Base-by-base conservation (phyloP, 805 yeast genomes). In the Myxozyma monticola region DNA sequence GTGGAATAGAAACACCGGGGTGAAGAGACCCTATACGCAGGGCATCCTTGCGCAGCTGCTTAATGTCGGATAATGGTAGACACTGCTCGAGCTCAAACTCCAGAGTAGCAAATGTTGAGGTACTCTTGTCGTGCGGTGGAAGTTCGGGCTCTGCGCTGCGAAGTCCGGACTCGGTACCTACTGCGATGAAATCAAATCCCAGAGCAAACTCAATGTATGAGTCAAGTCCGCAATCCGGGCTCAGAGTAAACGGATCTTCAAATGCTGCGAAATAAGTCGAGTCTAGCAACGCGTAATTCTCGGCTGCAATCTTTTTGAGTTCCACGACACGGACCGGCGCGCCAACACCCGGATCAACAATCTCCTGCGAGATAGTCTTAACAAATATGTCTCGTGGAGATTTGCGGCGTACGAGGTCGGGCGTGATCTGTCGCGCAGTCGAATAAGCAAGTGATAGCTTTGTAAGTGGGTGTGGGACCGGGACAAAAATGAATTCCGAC, bases 381-480 rank as follows among this genome's bases (percentile, higher is more conserved):
- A 40, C 45, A 26, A 34, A 42, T 28, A n/a, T 34, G 31, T 54
- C 54, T 21, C 59, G 49, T 9, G 36, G 2, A 2, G 53, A 36
- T 21, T 42, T 33, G 24, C 59, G 49, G 7, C 59, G 42, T 4
- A 54, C 42, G 9, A 48, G 18, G 33, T 54, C 50, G 5, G 59
- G 39, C 1, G 42, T 34, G n/a, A 47, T 26, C 22, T 41, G 35
- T 12, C 38, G 34, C n/a, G 46, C 25, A 3, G 54, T 41, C 26
- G 40, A 22, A 31, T 37, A 40, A 6, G 37, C 12, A 5, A 54
- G 47, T 4, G 56, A 46, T 12, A 48, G 49, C 14, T 36, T 43
- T 8, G 45, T 43, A 20, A 54, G 24, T 22, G 59, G 57, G 37
- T 54, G 59, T 24, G 59, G 53, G 17, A 54, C 37, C 10, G 59